A percentile compares a stretch with the other conserved stretches of the same genome.
Evolutionary conservation across 2,329 filamentous ascomycete genomes (phyloP).

Genomic region (Aaosphaeria pasadenensis): DNA sequence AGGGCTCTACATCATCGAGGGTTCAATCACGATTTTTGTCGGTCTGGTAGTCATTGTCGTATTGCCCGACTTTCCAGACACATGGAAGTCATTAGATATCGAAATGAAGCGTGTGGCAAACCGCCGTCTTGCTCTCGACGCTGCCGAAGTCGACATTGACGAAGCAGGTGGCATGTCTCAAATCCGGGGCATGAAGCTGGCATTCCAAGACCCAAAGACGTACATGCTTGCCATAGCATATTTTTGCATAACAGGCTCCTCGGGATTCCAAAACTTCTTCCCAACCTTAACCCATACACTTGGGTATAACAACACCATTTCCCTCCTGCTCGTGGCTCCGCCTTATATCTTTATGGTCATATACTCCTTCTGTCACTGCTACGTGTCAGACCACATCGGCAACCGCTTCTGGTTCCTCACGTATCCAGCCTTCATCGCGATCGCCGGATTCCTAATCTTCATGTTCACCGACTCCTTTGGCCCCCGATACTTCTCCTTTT

Average conservation of each 20-base stretch:
- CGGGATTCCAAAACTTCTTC: slow-evolving; percentile 58
- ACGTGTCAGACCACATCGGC: slow-evolving; percentile 39
- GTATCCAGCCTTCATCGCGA: slow-evolving; percentile 50
- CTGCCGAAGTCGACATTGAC: slow-evolving; percentile 42
- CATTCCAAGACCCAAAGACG: slow-evolving; percentile 50
- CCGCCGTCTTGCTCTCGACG: slow-evolving; percentile 50
- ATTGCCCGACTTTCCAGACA: slow-evolving; percentile 39
- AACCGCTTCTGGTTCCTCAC: slow-evolving; percentile 41
- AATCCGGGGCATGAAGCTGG: slow-evolving; percentile 49
- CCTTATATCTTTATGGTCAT: slow-evolving; percentile 61
- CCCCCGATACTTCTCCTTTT: slow-evolving; percentile 54
- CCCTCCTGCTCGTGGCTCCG: slow-evolving; percentile 55
- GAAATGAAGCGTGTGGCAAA: slow-evolving; percentile 46
- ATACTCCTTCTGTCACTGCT: slow-evolving; percentile 39
- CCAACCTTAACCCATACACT: slow-evolving; percentile 48
- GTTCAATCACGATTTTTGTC: slow-evolving; percentile 32
- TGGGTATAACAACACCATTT: slow-evolving; percentile 52
- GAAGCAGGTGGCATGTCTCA: slow-evolving; percentile 48
- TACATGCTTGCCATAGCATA: slow-evolving; percentile 21
- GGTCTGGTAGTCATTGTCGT: slow-evolving; percentile 32
- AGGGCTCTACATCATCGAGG: slow-evolving; percentile 36
- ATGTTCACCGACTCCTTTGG: slow-evolving; percentile 53
- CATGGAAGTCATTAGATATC: slow-evolving; percentile 38
- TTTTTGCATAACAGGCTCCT: slow-evolving; percentile 44
- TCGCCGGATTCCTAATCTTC: slow-evolving; percentile 53